A percentile compares a stretch with the other conserved stretches of the same genome.
Conservation (phyloP, 2,329 filamentous ascomycete species). For the Beauveria brongniartii region DNA sequence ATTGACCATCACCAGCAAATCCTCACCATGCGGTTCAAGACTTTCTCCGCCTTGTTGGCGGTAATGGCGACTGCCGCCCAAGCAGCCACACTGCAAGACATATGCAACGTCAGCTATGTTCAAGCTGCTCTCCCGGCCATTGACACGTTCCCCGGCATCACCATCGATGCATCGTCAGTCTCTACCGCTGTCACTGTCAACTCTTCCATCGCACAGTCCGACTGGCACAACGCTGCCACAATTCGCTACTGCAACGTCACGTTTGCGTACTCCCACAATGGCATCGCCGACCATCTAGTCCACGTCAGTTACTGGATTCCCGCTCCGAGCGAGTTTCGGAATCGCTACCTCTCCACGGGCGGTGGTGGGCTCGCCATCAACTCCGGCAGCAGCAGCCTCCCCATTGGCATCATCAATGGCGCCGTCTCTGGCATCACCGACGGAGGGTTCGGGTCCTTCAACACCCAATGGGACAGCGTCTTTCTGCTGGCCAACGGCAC, state of each 20-base stretch:
- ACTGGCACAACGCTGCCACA: conserved; percentile 22
- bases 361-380: conserved; percentile 39
- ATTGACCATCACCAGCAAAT: neutral
- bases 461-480: conserved; percentile 27
- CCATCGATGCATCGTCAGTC: conserved; percentile 21
- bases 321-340: conserved; percentile 32
- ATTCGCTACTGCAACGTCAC: conserved; percentile 39
- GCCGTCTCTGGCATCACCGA: conserved; percentile 40
- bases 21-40: neutral
- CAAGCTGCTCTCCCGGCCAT: neutral
- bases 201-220: conserved; percentile 19
- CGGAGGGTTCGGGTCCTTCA: conserved; percentile 41
- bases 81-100: neutral
- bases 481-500: conserved; percentile 32
- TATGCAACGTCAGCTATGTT: neutral
- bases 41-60: neutral
- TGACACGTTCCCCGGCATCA: conserved; percentile 17
- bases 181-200: conserved; percentile 25
- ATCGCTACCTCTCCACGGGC: conserved; percentile 37
- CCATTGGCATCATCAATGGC: conserved; percentile 36
- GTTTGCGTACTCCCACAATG: conserved; percentile 36
- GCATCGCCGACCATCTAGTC: conserved; percentile 24
- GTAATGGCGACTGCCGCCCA: neutral
- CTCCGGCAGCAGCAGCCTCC: conserved; percentile 22
- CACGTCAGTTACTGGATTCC: conserved; percentile 34